Evolutionary conservation across 192 early-diverging fungal genomes (phyloP).

Genomic region (Diversispora eburnea): DNA sequence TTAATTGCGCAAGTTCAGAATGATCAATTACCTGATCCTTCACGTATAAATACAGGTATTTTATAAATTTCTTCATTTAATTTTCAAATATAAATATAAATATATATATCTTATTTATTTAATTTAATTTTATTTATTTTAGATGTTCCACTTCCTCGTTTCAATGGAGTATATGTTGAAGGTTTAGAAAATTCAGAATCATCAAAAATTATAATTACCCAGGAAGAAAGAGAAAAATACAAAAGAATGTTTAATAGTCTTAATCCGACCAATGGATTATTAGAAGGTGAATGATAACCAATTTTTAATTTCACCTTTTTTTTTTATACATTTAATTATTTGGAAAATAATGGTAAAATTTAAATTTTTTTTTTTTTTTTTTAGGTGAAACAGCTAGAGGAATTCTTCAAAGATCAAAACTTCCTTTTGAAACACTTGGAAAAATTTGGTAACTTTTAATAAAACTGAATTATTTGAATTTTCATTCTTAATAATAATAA

Average conservation of each 20-base stretch:
- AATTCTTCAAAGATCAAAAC: conserved; percentile 77
- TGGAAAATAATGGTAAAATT: not conserved
- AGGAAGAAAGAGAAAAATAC: conserved; percentile 36
- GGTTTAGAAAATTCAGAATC: not conserved
- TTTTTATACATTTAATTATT: not conserved
- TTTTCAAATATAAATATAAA: not conserved
- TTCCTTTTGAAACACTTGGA: conserved; percentile 69
- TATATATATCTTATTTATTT: not conserved
- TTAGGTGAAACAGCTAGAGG: conserved; percentile 68
- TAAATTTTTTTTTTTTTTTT: conserved; percentile 28
- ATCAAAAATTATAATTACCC: conserved; percentile 31
- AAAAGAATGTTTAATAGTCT: conserved; percentile 34
- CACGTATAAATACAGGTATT: conserved; percentile 40
- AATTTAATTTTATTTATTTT: not conserved
- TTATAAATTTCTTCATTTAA: not conserved
- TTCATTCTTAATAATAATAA: not conserved
- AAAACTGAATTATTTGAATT: not conserved
- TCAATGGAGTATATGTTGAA: conserved; percentile 48
- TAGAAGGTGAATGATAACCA: too few relatives aligned
- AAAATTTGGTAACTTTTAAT: conserved; percentile 68
- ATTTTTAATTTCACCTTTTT: not conserved
- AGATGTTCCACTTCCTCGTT: conserved; percentile 55
- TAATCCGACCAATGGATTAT: conserved; percentile 35
- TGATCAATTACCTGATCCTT: conserved; percentile 55
- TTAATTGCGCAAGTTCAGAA: conserved; percentile 84